Percentiles rank a stretch among this genome's conserved stretches.
Conservation (phyloP, 2,329 filamentous ascomycete genomes). For the Clarireedia monteithiana region DNA sequence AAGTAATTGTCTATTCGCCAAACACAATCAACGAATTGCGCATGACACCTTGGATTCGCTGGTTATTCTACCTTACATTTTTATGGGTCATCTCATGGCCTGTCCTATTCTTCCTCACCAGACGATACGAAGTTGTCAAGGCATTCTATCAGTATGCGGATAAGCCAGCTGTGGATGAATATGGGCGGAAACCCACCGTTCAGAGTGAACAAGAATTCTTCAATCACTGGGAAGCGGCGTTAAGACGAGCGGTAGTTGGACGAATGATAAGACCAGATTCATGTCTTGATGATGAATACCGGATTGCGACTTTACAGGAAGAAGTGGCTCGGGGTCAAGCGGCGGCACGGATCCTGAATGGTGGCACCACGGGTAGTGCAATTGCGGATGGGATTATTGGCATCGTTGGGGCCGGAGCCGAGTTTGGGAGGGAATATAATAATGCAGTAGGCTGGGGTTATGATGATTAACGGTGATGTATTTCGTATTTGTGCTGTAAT, state of each 20-base stretch:
- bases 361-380: constrained; percentile 31
- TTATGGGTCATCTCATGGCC: constrained; percentile 67
- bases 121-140: constrained; percentile 55
- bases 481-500: no score
- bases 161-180: neutral
- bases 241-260: constrained; percentile 51
- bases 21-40: constrained; percentile 58
- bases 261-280: constrained; percentile 39
- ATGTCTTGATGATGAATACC: constrained; percentile 49
- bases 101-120: constrained; percentile 58
- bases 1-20: constrained; percentile 56
- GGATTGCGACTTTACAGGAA: constrained; percentile 35
- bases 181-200: constrained; percentile 15
- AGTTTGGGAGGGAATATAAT: constrained; percentile 18
- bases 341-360: constrained; percentile 10
- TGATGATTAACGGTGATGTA: constrained; percentile 13
- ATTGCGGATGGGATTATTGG: constrained; percentile 35
- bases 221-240: constrained; percentile 52
- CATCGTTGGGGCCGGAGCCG: constrained; percentile 38
- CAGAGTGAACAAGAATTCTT: constrained; percentile 49
- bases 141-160: constrained; percentile 39
- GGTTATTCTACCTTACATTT: constrained; percentile 59
- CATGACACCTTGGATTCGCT: constrained; percentile 52
- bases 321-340: constrained; percentile 16
- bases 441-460: constrained; percentile 21